Evolutionary conservation across 2,329 filamentous ascomycete genomes (phyloP).

Genomic region (Fusarium sp.): DNA sequence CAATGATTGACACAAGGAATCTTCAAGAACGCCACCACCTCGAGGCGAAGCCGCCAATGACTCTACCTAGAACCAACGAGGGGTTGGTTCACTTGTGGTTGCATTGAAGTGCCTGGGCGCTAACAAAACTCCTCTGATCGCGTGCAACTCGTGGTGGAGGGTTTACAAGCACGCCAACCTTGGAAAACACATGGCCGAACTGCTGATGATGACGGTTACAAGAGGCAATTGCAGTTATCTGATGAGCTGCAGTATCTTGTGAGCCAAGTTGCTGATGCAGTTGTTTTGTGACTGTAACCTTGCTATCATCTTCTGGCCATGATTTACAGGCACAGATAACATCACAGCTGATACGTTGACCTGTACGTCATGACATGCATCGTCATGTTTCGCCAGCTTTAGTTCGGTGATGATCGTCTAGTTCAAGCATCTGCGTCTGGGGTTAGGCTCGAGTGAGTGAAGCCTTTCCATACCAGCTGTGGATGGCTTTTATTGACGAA

Average conservation of each 20-base stretch:
- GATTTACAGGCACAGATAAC: constrained; percentile 24
- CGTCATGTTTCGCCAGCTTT: constrained; percentile 41
- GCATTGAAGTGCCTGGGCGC: constrained; percentile 25
- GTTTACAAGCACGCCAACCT: constrained; percentile 17
- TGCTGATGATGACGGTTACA: constrained; percentile 28
- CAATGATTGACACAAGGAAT: constrained; percentile 17
- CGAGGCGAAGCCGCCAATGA: constrained; percentile 7
- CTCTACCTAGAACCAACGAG: constrained; percentile 22
- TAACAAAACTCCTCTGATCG: constrained; percentile 37
- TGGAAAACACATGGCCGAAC: constrained; percentile 4
- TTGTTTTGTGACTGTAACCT: not conserved
- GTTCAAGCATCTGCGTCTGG: constrained; percentile 13
- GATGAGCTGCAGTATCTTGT: not conserved
- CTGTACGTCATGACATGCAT: constrained; percentile 42
- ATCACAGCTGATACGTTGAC: constrained; percentile 33
- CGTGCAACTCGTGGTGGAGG: constrained; percentile 30
- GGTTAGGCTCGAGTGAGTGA: constrained; percentile 4
- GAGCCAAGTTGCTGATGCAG: not conserved
- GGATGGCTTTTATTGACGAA: not conserved
- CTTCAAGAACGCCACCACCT: constrained; percentile 25
- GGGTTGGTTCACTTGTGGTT: not conserved
- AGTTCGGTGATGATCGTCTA: constrained; percentile 38
- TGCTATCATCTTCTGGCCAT: not conserved
- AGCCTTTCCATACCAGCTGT: constrained; percentile 21
- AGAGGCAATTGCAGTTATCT: not conserved